Conservation (phyloP, 306 rosid species). For the Vigna radiata region DNA sequence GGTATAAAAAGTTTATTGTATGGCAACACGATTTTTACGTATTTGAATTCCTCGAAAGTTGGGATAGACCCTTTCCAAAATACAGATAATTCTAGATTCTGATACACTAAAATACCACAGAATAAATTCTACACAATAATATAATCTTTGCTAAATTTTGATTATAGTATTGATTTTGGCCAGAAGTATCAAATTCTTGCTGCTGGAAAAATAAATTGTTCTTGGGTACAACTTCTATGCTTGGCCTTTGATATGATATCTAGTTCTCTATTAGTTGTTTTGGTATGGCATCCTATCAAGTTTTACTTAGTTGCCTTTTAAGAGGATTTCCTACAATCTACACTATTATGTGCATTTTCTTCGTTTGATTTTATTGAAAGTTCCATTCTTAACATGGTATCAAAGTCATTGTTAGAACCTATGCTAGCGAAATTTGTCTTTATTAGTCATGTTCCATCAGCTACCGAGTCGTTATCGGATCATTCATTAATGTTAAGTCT, state of each 20-base stretch:
- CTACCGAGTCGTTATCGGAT: too few species aligned
- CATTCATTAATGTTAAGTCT: too few species aligned
- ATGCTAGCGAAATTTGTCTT: too few species aligned
- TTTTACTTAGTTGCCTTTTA: not conserved
- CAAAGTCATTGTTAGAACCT: too few species aligned
- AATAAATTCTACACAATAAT: not conserved
- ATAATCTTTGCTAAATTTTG: not conserved
- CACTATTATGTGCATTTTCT: not conserved
- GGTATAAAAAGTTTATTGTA: not conserved
- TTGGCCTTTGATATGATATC: slow-evolving; percentile 13
- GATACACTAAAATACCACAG: not conserved
- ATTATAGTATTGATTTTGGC: not conserved
- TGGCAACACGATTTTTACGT: not conserved
- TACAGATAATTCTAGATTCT: not conserved
- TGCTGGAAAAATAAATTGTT: slow-evolving; percentile 13
- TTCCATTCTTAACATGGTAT: too few species aligned
- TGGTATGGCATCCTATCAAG: slow-evolving; percentile 17
- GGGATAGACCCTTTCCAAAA: not conserved
- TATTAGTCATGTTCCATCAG: too few species aligned
- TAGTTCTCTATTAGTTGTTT: too few species aligned
- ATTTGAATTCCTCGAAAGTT: not conserved
- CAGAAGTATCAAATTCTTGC: not conserved
- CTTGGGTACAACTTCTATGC: not conserved
- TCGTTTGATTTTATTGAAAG: not conserved
- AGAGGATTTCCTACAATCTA: not conserved